A percentile compares a stretch with the other conserved stretches of the same genome.
These are phyloP conservation scores for Porcisia hertigi DNA, from an alignment of 208 protist species.

Conservation along the genomic window DNA sequence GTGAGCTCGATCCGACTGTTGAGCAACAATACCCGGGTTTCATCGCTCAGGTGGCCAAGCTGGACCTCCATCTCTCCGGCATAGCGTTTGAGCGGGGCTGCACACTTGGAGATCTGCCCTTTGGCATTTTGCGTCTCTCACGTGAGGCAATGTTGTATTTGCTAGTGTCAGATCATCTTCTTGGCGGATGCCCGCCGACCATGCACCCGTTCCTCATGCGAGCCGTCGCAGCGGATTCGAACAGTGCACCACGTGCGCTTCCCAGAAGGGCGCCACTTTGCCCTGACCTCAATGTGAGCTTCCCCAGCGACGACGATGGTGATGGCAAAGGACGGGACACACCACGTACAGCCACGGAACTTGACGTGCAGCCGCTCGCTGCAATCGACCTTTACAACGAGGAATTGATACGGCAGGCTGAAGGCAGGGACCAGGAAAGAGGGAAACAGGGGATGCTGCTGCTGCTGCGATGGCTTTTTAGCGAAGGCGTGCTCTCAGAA, in stretches of 20 bases:
- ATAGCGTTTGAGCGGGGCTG: conserved; percentile 28
- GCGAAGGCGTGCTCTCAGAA: conserved; percentile 27
- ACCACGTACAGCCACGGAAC: background rate
- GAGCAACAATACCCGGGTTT: conserved; percentile 52
- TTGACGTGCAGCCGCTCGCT: conserved; percentile 11
- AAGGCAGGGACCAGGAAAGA: background rate
- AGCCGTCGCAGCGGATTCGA: background rate
- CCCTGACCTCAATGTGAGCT: conserved; percentile 23
- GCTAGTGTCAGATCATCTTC: conserved; percentile 66
- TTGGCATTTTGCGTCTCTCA: conserved; percentile 45
- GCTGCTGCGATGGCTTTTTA: conserved; percentile 50
- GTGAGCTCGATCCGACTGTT: conserved; percentile 45
- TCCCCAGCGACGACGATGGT: conserved; percentile 6
- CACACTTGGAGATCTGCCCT: conserved; percentile 41
- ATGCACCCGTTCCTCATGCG: conserved; percentile 71
- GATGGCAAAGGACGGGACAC: background rate
- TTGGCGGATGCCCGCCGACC: conserved; percentile 69
- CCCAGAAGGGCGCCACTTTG: background rate
- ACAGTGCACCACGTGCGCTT: background rate
- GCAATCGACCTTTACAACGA: background rate
- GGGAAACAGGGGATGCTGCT: conserved; percentile 42
- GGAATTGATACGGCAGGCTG: too few species aligned
- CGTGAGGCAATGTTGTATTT: conserved; percentile 60
- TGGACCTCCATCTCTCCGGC: conserved; percentile 26
- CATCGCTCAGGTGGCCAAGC: conserved; percentile 17